Base-by-base conservation (phyloP, 306 rosid species). In the Vachellia pachyceras region DNA sequence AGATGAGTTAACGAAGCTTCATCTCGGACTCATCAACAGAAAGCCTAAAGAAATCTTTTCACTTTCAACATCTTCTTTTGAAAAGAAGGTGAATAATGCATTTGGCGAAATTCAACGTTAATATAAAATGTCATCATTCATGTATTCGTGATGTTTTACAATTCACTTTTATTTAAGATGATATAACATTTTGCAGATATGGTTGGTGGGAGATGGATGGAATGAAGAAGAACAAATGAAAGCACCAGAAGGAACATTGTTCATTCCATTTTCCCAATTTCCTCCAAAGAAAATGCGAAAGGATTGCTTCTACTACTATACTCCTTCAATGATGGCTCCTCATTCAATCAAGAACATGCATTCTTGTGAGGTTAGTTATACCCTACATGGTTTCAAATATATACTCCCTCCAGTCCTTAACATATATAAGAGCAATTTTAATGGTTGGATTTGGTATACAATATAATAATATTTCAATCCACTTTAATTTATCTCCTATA, bases 1-100 rank as follows among this genome's bases (percentile, higher is more conserved):
- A 44, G 79, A 84, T 33, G 93, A 90, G 77, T 61, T 85, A 10
- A 69, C 17, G 78, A 87, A 81, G 88, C 89, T 92, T 87, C 86
- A 49, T 10, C 35, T 3, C 39, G 63, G 55, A 20, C 68, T n/a
- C n/a, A n/a, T 85, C 45, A 63, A 37, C 14, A 36, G 45, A 15
- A 57, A 22, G 22, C 79, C 35, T 44, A 73, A 70, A 17, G 75
- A 54, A 72, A 70, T 72, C 20, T 73, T 84, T 68, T 23, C 77
- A 36, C 76, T 87, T 70, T 86, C 86, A 41, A 64, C 82, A 66
- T 52, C 73, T 54, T 37, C 63, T 64, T 14, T 80, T 60, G n/a
- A n/a, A n/a, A 71, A 79, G 41, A 82, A 91, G 88, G 94, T 88
- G 15, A 45, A 17, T 88, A 35, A 66, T 66, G 7, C 44, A 65